Conservation (phyloP, 2,329 filamentous ascomycete genomes). For the Aspergillus terreus region DNA sequence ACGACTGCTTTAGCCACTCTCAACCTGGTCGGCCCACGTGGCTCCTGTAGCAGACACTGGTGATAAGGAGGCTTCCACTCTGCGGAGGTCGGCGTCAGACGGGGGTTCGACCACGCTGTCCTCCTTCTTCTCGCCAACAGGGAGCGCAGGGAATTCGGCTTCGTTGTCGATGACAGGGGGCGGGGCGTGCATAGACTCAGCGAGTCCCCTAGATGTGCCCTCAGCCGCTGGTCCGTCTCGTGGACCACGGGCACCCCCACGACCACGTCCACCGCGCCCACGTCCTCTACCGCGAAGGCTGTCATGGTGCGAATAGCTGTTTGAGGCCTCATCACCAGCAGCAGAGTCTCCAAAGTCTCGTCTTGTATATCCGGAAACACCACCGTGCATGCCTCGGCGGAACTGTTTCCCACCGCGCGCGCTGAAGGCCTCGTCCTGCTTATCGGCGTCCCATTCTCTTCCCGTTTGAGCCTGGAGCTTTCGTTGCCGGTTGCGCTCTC, state of each 20-base stretch:
- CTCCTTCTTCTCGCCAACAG: slow-evolving; percentile 19
- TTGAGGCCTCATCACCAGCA: slow-evolving; percentile 6
- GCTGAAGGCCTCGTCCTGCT: slow-evolving; percentile 54
- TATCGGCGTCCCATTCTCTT: slow-evolving; percentile 61
- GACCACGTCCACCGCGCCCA: slow-evolving; percentile 26
- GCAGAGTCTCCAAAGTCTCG: slow-evolving; percentile 27
- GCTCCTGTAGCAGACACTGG: slow-evolving; percentile 23
- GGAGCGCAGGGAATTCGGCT: slow-evolving; percentile 34
- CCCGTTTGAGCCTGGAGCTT: slow-evolving; percentile 58
- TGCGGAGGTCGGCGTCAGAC: slow-evolving; percentile 12
- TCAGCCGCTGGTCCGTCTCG: slow-evolving; percentile 20
- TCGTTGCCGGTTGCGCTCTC: slow-evolving; percentile 57
- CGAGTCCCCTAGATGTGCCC: slow-evolving; percentile 11
- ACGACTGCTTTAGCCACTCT: slow-evolving; percentile 6
- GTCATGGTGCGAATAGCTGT: slow-evolving; percentile 5
- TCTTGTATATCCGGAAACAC: slow-evolving; percentile 38
- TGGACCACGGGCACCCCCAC: slow-evolving; percentile 21
- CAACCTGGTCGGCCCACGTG: slow-evolving; percentile 33
- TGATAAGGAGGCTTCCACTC: slow-evolving; percentile 24
- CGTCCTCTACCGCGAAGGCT: slow-evolving; percentile 25
- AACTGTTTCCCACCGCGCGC: slow-evolving; percentile 41
- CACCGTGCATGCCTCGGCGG: slow-evolving; percentile 51
- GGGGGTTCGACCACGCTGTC: slow-evolving; percentile 5
- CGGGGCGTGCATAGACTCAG: slow-evolving; percentile 12
- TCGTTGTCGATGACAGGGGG: slow-evolving; percentile 25